A percentile compares a stretch with the other conserved stretches of the same genome.
These are phyloP conservation scores for Cucumis sativus DNA, from an alignment of 306 rosid genomes.

Conservation along the genomic window DNA sequence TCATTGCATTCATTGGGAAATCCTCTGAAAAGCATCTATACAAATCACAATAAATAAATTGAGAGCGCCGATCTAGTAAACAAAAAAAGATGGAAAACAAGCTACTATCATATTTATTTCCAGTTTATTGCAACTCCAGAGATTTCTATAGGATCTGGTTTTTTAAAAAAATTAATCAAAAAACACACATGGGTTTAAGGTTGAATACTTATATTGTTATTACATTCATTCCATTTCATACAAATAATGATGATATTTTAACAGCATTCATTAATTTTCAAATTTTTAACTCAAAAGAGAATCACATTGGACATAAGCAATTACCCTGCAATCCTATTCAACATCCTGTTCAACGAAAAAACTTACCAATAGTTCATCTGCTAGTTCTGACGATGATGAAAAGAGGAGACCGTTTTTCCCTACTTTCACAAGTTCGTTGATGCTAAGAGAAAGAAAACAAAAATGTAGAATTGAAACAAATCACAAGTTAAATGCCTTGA, in stretches of 20 bases:
- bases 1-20: conserved; percentile 64
- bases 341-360: not conserved
- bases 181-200: not conserved
- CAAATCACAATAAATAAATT: conserved; percentile 12
- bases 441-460: conserved; percentile 32
- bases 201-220: not conserved
- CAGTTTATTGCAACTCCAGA: not conserved
- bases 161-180: not conserved
- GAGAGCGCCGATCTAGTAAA: not conserved
- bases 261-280: not conserved
- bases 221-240: not conserved
- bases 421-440: conserved; percentile 70
- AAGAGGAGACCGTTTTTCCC: conserved; percentile 80
- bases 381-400: conserved; percentile 86
- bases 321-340: not conserved
- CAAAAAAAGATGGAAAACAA: not conserved
- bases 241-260: not conserved
- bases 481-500: not conserved
- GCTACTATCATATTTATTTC: not conserved
- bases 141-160: not conserved
- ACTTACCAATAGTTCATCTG: conserved; percentile 83
- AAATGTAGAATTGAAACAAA: not conserved
- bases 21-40: conserved; percentile 76
- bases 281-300: not conserved
- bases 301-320: not conserved